A percentile compares a stretch with the other conserved stretches of the same genome.
Evolutionary conservation across 2,329 filamentous ascomycete genomes (phyloP).

Genomic region (Proliferodiscus dingleyae): DNA sequence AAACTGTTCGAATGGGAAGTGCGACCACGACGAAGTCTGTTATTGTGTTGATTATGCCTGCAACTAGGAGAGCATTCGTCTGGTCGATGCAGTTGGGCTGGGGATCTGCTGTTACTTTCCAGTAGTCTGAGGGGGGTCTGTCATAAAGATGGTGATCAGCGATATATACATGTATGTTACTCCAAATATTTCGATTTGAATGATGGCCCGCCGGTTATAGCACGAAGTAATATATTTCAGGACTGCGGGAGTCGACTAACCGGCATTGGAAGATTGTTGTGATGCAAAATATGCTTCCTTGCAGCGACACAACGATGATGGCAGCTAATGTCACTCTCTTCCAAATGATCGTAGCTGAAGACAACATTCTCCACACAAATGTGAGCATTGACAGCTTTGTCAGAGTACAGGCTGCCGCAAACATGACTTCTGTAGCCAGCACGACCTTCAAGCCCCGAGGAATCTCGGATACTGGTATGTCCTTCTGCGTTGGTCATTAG

Average conservation of each 20-base stretch:
- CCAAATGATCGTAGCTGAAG: conserved; percentile 21
- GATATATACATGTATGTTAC: neutral
- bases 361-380: conserved; percentile 22
- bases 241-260: conserved; percentile 8
- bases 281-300: conserved; percentile 23
- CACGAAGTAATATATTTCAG: neutral
- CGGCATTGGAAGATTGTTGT: conserved; percentile 25
- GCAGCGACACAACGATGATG: conserved; percentile 18
- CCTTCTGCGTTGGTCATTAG: conserved; percentile 30
- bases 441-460: conserved; percentile 36
- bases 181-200: too few relatives aligned
- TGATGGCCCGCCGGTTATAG: too few relatives aligned
- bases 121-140: conserved; percentile 36
- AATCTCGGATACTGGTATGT: conserved; percentile 33
- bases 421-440: conserved; percentile 35
- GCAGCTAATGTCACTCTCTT: conserved; percentile 17
- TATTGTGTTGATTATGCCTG: conserved; percentile 55
- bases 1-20: conserved; percentile 45
- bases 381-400: conserved; percentile 38
- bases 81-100: conserved; percentile 43
- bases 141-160: neutral
- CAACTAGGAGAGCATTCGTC: conserved; percentile 45
- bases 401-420: conserved; percentile 32
- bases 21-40: conserved; percentile 53
- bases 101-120: conserved; percentile 31